Evolutionary conservation across 306 rosid species (phyloP), one percentile per base, ranked within the genome.

Genomic region (Lablab purpureus): DNA sequence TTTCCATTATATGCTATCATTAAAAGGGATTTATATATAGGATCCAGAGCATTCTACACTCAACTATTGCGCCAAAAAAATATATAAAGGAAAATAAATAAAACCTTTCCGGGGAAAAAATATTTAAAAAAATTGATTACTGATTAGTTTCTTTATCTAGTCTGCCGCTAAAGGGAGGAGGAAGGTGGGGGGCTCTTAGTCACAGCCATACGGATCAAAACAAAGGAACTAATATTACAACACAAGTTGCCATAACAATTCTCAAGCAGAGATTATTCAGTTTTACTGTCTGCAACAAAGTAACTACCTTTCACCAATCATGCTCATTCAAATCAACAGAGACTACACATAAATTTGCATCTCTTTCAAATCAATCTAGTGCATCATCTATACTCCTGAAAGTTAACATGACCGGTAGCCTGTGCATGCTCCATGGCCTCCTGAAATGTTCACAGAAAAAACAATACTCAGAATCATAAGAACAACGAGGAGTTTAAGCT

Each of bases 391-490:
- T 91, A 93, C 74, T 95, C 99, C 75, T 93, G 98, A 83, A 95
- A 95, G 86, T 95, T 93, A 81, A 85, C 97, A 88, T 93, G 99
- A 70, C 99, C 97, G 0, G 99, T 95, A 2, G 90, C 94, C 80
- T 82, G 84, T 4, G 98, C 99, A 36, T 95, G 99, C 89, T 95
- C 98, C 28, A 49, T 82, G 19, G 99, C 99, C 75, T 93, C 99
- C 99, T 95, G 89, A 27, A 91, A 79, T 84, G 14, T 68, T 56
- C 84, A 56, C 43, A 34, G 8, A 36, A 40, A 75, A 52, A 54
- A 4, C 18, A 75, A 60, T 13, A 37, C 28, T 68, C 62, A 78
- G 78, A 70, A 78, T 36, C 58, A 77, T 4, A 66, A 47, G 14
- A 32, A 25, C 12, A 12, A 27, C 47, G 7, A 47, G 47, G 70